Percentiles rank a stretch among this genome's conserved stretches.
Conservation (phyloP, 176 grass and related monocot species). For the Hsuehochloa calcarea region DNA sequence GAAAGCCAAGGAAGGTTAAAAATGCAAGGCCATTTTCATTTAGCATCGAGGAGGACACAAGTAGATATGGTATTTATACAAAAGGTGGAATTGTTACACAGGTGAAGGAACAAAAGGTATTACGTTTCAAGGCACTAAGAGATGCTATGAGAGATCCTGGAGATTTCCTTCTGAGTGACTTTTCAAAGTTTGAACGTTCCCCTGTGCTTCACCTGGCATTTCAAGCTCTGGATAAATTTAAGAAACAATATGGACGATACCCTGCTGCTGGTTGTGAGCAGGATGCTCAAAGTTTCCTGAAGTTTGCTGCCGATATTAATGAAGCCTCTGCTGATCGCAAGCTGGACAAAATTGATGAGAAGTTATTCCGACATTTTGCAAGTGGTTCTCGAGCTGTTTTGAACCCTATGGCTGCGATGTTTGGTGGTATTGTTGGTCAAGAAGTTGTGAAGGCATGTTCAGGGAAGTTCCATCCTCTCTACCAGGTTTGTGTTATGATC, state of each 20-base stretch:
- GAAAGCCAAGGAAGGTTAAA: slow-evolving; percentile 65
- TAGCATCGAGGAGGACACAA: slow-evolving; percentile 62
- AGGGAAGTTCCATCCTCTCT: slow-evolving; percentile 80
- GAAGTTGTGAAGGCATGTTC: slow-evolving; percentile 75
- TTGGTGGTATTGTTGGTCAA: slow-evolving; percentile 87
- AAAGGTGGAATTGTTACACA: slow-evolving; percentile 72
- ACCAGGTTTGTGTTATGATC: slow-evolving; percentile 50
- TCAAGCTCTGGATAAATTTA: slow-evolving; percentile 68
- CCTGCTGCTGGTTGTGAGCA: slow-evolving; percentile 51
- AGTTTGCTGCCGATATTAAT: slow-evolving; percentile 50
- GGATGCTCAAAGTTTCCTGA: slow-evolving; percentile 57
- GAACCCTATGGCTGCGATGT: slow-evolving; percentile 79
- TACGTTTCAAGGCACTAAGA: slow-evolving; percentile 66
- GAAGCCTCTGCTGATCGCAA: slow-evolving; percentile 32
- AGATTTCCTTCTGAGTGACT: slow-evolving; percentile 68
- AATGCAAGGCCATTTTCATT: slow-evolving; percentile 61
- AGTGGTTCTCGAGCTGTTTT: slow-evolving; percentile 65
- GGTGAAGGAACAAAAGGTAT: slow-evolving; percentile 62
- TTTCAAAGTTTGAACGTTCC: slow-evolving; percentile 60
- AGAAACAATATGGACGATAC: slow-evolving; percentile 38
- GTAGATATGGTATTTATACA: slow-evolving; percentile 43
- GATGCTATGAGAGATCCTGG: slow-evolving; percentile 66
- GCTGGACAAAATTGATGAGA: slow-evolving; percentile 45
- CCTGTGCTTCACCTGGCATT: slow-evolving; percentile 70
- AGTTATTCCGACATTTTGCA: slow-evolving; percentile 53